These are phyloP conservation scores for Paramecium octaurelia DNA, from an alignment of 73 alveolate species.

Conservation along the genomic window DNA sequence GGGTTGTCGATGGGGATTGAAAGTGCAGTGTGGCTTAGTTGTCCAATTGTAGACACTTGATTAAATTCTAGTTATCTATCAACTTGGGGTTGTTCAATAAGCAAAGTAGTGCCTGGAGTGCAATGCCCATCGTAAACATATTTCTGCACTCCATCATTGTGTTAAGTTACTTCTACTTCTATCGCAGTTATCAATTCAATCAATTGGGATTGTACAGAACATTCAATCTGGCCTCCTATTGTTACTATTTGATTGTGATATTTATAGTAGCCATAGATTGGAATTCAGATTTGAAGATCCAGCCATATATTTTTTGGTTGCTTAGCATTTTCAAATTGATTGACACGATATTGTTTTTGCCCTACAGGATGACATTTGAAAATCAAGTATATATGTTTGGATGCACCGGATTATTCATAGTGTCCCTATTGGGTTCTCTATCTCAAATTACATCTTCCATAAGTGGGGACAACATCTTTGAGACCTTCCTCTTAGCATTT, in stretches of 20 bases:
- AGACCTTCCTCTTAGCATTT: not conserved
- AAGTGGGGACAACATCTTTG: not conserved
- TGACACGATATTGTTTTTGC: not conserved
- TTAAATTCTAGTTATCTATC: not conserved
- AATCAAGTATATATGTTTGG: not conserved
- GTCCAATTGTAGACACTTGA: conserved; percentile 10
- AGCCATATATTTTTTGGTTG: not conserved
- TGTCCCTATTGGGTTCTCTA: not conserved
- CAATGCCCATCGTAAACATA: conserved; percentile 22
- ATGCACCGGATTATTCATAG: not conserved
- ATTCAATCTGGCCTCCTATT: not conserved
- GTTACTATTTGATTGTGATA: not conserved
- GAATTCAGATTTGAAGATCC: not conserved
- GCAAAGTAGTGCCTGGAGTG: not conserved
- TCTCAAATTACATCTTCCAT: not conserved
- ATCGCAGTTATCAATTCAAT: conserved; percentile 11
- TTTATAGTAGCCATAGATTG: not conserved
- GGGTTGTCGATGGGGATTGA: not conserved
- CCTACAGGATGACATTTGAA: not conserved
- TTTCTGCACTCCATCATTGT: not conserved
- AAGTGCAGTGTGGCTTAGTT: not conserved
- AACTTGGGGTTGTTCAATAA: not conserved
- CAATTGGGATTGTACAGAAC: conserved; percentile 3
- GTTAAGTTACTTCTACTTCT: conserved; percentile 1
- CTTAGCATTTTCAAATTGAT: not conserved